These are phyloP conservation scores for Quercus bicolor DNA, from an alignment of 306 rosid genomes.

Conservation along the genomic window DNA sequence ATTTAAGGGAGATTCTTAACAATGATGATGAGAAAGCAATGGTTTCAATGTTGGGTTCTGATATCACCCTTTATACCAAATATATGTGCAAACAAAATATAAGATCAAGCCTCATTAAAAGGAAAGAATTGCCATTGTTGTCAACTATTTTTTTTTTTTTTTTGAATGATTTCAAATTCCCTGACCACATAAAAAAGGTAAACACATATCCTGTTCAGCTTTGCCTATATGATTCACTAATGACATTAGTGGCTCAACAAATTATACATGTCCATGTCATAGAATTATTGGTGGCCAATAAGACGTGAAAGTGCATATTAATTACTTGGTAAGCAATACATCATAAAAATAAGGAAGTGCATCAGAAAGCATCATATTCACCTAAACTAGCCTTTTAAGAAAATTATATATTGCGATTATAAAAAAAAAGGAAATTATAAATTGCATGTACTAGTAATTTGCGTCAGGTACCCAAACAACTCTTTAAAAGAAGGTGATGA, in stretches of 20 bases:
- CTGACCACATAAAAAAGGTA: neutral
- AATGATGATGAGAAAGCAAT: neutral
- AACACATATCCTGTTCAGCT: neutral
- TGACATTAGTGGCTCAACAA: constrained; percentile 1
- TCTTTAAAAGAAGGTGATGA: neutral
- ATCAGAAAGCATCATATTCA: too few relatives aligned
- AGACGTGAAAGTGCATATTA: neutral
- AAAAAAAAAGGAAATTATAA: too few relatives aligned
- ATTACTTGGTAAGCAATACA: neutral
- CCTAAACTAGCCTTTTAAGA: too few relatives aligned
- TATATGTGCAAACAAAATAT: neutral
- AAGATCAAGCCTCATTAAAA: neutral
- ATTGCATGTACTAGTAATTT: too few relatives aligned
- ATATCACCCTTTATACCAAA: neutral
- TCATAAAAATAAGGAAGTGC: too few relatives aligned
- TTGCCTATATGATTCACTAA: constrained; percentile 14
- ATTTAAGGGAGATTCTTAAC: neutral
- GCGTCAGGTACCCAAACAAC: neutral
- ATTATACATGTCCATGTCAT: neutral
- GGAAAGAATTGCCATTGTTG: neutral
- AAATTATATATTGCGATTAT: neutral
- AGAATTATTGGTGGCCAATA: constrained; percentile 10
- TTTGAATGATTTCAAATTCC: neutral
- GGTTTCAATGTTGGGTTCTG: neutral
- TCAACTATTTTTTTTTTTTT: neutral